Evolutionary conservation across 192 early-diverging fungal species (phyloP).

Genomic region (Gonapodya prolifera): DNA sequence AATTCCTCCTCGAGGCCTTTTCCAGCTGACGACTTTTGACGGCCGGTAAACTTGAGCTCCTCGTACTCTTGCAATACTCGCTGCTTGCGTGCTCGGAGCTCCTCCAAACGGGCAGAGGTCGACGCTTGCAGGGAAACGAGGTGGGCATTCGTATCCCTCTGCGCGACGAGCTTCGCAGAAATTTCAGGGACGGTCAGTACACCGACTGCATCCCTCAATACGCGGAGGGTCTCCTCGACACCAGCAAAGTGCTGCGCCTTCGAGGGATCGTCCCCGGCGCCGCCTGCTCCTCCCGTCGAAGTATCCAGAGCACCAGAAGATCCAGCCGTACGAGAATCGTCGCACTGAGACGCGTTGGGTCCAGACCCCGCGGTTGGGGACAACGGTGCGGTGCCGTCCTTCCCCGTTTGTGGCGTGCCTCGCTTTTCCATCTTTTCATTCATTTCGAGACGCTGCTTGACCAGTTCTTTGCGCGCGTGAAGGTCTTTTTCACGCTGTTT

Average conservation of each 20-base stretch:
- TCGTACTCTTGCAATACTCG: slow-evolving; percentile 29
- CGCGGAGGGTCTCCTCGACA: slow-evolving; percentile 46
- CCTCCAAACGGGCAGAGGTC: slow-evolving; percentile 32
- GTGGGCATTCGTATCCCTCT: slow-evolving; percentile 42
- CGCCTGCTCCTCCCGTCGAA: too few species aligned
- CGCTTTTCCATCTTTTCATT: slow-evolving; percentile 2
- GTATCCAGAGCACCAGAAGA: too few species aligned
- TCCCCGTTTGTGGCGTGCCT: not conserved
- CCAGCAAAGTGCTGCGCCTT: slow-evolving; percentile 36
- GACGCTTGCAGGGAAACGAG: slow-evolving; percentile 26
- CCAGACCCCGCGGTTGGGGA: slow-evolving; percentile 15
- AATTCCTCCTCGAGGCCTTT: slow-evolving; percentile 35
- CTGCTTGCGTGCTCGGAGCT: slow-evolving; percentile 30
- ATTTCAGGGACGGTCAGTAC: slow-evolving; percentile 45
- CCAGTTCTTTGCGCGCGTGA: too few species aligned
- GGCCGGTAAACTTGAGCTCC: slow-evolving; percentile 31
- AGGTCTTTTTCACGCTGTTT: slow-evolving; percentile 45
- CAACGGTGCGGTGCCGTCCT: slow-evolving; percentile 25
- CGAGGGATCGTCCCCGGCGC: slow-evolving; percentile 24
- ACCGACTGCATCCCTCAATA: slow-evolving; percentile 50
- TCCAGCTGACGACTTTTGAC: slow-evolving; percentile 20
- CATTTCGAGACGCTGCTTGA: slow-evolving; percentile 41
- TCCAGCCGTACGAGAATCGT: too few species aligned
- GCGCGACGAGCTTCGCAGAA: slow-evolving; percentile 44
- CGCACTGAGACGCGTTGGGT: slow-evolving; percentile 26